Base-by-base conservation (phyloP, 2,329 filamentous ascomycete species). In the Phialophora verrucosa region DNA sequence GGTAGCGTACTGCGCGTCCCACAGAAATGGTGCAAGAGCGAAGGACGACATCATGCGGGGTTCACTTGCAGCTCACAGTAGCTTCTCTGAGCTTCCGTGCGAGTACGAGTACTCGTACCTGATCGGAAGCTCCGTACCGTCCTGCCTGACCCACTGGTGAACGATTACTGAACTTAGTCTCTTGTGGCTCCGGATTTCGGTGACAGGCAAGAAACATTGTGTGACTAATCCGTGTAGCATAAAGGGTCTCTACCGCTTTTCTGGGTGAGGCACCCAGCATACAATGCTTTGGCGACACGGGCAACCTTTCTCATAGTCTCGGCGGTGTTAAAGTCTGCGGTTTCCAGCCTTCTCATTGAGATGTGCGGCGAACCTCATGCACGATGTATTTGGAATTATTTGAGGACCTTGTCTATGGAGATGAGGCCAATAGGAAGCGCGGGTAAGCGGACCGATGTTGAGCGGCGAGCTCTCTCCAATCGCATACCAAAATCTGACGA, bases 361-460 rank as follows among this genome's bases (percentile, higher is more conserved):
- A 51, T 51, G 20, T 51, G 20, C 23, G 49, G 20, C 49, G 8
- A 51, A 51, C 12, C 6, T 14, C 49, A 51, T 51, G 49, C 49
- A 51, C 49, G 47, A 27, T 14, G 49, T 51, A 51, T 51, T 51
- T 51, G 49, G 49, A 51, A 51, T 51, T 29, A 17, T 51, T 27
- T 50, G 47, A 25, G 12, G 49, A 51, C 23, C 49, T 51, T 51
- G 49, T 14, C 49, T 27, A 27, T 51, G 49, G 49, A 25, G 20
- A 29, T 14, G 7, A 14, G 10, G 14, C 49, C 49, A 51, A 51
- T 51, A 17, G 20, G 49, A 51, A 3, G 49, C 5, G 10, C 23
- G 27, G 23, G 49, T 27, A 27, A 51, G 49, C 49, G 49, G 20
- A 8, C 25, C 7, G 20, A 27, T 29, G 10, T 17, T 29, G 49